These are phyloP conservation scores for Cucurbita moschata DNA, from an alignment of 306 rosid species.

Conservation along the genomic window DNA sequence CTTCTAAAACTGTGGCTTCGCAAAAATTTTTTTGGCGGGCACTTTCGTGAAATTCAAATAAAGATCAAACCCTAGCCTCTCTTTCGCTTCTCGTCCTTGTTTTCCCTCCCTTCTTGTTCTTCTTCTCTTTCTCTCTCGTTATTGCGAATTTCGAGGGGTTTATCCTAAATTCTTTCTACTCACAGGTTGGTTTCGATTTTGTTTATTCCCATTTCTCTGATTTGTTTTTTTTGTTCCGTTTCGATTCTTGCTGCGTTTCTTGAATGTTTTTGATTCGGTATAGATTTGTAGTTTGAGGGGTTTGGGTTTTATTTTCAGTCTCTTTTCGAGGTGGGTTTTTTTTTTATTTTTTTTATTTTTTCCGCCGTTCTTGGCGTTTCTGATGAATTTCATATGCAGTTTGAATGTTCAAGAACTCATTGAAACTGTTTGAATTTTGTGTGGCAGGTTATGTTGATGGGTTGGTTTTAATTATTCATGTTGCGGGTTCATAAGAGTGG, in stretches of 20 bases:
- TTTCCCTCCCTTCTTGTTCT: background rate
- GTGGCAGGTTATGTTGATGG: constrained; percentile 10
- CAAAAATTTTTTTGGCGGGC: constrained; percentile 57
- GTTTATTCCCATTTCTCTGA: background rate
- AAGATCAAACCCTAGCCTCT: constrained; percentile 45
- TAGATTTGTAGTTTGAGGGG: background rate
- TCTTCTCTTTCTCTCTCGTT: background rate
- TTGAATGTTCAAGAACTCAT: background rate
- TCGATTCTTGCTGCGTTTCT: background rate
- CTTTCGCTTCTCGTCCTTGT: background rate
- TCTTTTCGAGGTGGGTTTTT: background rate
- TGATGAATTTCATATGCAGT: background rate
- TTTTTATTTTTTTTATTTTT: background rate
- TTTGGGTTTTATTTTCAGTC: background rate
- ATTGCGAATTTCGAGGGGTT: background rate
- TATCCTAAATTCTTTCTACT: background rate
- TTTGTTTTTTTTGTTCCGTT: background rate
- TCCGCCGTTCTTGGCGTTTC: background rate
- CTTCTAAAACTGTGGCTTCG: background rate
- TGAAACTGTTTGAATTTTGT: background rate
- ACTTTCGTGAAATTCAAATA: constrained; percentile 37
- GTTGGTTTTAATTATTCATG: background rate
- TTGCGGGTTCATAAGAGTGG: background rate
- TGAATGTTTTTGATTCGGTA: background rate
- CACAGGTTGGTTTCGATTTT: background rate